phyloP scores from a whole-genome alignment of 2,329 filamentous ascomycete genomes.

The Bipolaris victoriae region DNA sequence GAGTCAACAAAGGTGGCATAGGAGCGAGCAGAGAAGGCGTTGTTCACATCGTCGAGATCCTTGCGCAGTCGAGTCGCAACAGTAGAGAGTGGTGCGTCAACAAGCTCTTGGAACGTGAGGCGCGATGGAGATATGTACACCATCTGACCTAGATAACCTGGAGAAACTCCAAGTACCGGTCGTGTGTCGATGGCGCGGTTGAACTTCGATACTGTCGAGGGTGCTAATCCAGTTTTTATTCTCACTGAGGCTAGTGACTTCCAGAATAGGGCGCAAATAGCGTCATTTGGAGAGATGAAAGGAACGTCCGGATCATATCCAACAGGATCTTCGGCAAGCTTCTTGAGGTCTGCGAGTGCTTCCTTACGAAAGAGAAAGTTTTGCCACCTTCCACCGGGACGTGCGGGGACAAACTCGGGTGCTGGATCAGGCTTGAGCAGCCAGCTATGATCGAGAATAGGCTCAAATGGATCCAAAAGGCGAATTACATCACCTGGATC shows the following conservation, averaged over 20 bases:
- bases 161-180: neutral
- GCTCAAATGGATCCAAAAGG: conserved; percentile 1
- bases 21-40: neutral
- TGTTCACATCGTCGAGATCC: neutral
- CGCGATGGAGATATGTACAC: neutral
- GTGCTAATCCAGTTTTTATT: neutral
- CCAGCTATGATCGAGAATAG: neutral
- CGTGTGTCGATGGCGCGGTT: conserved; percentile 3
- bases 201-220: conserved; percentile 6
- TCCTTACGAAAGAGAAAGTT: conserved; percentile 1
- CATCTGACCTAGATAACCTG: conserved; percentile 1
- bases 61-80: neutral
- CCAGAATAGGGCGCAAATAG: conserved; percentile 1
- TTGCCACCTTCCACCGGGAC: neutral
- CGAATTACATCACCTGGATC: neutral
- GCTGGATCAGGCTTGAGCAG: neutral
- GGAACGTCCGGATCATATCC: neutral
- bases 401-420: neutral
- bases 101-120: neutral
- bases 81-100: neutral
- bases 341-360: neutral
- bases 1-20: conserved; percentile 3
- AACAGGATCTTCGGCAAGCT: neutral
- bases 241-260: neutral
- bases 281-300: neutral